phyloP scores from a whole-genome alignment of 257 asterid species.

The Solanum chilense region DNA sequence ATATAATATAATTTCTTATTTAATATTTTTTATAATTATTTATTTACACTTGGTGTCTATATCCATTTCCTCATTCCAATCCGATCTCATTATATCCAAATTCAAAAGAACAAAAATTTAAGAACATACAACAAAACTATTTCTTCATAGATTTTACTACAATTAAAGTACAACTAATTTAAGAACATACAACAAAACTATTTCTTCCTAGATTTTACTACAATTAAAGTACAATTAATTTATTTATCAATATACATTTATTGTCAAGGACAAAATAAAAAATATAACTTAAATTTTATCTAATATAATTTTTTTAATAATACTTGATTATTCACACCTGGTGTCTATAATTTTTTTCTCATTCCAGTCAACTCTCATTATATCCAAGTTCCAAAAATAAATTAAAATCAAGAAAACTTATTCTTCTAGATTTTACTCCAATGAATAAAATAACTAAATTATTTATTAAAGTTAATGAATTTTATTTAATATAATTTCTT shows the following conservation, averaged over 20 bases:
- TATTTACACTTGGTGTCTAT: too few species aligned
- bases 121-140: neutral
- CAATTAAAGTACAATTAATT: neutral
- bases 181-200: neutral
- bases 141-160: neutral
- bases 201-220: neutral
- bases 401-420: neutral
- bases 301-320: too few species aligned
- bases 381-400: neutral
- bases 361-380: too few species aligned
- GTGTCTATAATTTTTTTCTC: too few species aligned
- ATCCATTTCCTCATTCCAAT: too few species aligned
- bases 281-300: neutral
- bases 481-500: too few species aligned
- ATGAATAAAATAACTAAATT: too few species aligned
- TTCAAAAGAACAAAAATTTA: too few species aligned
- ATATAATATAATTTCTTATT: neutral
- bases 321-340: too few species aligned
- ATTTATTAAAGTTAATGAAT: neutral
- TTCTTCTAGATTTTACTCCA: neutral
- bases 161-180: neutral
- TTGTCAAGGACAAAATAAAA: neutral
- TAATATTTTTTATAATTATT: too few species aligned
- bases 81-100: too few species aligned
- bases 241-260: neutral